Base-by-base conservation (phyloP, 2,329 filamentous ascomycete genomes). In the Setomelanomma holmii region DNA sequence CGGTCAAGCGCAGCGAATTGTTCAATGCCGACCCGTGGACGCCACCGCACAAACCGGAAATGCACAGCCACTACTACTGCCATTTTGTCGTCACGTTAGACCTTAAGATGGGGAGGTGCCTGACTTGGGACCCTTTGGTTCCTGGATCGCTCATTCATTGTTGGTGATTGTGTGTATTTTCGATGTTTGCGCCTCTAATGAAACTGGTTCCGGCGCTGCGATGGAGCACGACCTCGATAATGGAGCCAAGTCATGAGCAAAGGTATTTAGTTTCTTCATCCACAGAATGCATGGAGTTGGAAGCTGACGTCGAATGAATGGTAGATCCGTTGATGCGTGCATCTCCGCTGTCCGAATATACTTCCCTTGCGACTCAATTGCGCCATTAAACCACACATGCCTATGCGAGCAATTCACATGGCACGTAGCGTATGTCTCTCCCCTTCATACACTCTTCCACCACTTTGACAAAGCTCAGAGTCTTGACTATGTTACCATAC, bases 361-460 rank as follows among this genome's bases (percentile, higher is more conserved):
- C 22, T 40, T 47, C 16, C 36, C 45, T 11, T 49, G 46, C 19
- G 33, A 43, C 12, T 21, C 19, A n/a, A 43, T 16, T 7, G 24
- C 39, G n/a, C 23, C 46, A 20, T 19, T 33, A 39, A 39, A 43
- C 12, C 33, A 36, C 10, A 27, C 21, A 4, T 60, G 52, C 17
- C 36, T 60, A 4, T 60, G 57, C 45, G 55, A 58, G 23, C 57
- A 60, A 27, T 51, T 55, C 36, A 35, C 49, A 50, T 60, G 55
- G 55, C 52, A 48, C 30, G 47, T 51, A 23, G 41, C 55, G 51
- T 55, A 48, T 14, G 51, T 47, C 36, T 30, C 23, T 16, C 6
- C 5, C 23, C 27, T 17, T 16, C 14, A n/a, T 10, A 36, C 12
- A n/a, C 16, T 16, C 10, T 36, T 36, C 4, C 14, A 30, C 24